Base-by-base conservation (phyloP, 306 rosid genomes). In the Rosa lucieae region DNA sequence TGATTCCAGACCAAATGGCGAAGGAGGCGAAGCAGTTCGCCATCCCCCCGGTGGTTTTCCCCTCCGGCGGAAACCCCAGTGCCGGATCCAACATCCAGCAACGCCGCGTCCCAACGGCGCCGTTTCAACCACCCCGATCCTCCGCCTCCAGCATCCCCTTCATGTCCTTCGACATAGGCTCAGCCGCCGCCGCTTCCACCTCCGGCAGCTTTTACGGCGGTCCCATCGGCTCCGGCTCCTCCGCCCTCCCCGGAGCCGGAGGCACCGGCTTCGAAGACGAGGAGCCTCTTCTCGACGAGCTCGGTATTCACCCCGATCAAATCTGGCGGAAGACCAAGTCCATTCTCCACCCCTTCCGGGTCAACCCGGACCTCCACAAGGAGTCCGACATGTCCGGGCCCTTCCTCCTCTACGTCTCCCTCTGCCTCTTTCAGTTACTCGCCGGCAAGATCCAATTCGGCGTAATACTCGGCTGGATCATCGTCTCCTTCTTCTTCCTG, bases 361-460 rank as follows among this genome's bases (percentile, higher is more conserved):
- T 92, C 32, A 91, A 90, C 77, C 89, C 89, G 55, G 75, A 84
- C 2, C 86, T 92, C 18, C 92, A 93, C 81, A 85, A 81, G 86
- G 97, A 95, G 44, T 82, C 98, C 32, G 98, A 95, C 81, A 88
- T 95, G 21, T 95, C 99, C 0, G 99, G 99, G 2, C 99, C 99
- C 8, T 90, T 90, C 71, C 90, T 95, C 17, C 96, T 95, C 73
- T 95, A 95, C 83, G 91, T 91, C 90, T 77, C 88, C 2, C 87
- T 95, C 5, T 89, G 96, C 77, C 93, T 95, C 70, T 95, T 93
- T 72, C 99, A 95, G 52, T 76, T 95, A 73, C 98, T 95, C 20
- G 98, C 90, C 1, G 98, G 99, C 1, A 95, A 95, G 83, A 91
- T 95, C 78, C 99, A 93, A 82, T 95, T 95, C 48, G 99, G 99